Percentiles rank a stretch among this genome's conserved stretches.
phyloP scores from a whole-genome alignment of 371 early-diverging fungal species.

The Phascolomyces articulosus region DNA sequence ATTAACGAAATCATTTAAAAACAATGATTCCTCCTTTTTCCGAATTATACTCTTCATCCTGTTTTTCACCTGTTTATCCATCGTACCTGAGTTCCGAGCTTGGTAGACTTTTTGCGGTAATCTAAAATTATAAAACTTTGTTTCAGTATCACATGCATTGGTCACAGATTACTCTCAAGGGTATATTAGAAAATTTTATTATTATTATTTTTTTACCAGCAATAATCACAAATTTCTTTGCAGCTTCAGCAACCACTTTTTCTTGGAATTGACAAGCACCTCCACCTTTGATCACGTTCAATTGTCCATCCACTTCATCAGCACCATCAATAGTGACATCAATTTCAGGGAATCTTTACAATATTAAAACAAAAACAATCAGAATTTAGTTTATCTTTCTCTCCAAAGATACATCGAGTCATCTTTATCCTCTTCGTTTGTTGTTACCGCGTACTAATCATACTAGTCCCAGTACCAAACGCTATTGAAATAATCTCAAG shows the following conservation, averaged over 20 bases:
- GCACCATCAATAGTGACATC: slow-evolving; percentile 94
- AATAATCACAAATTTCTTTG: slow-evolving; percentile 84
- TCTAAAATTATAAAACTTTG: slow-evolving; percentile 42
- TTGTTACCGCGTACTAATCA: too few species aligned
- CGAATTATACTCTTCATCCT: neutral
- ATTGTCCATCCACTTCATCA: slow-evolving; percentile 83
- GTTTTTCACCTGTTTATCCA: neutral
- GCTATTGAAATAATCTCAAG: too few species aligned
- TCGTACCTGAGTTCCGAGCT: slow-evolving; percentile 74
- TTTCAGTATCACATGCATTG: slow-evolving; percentile 3
- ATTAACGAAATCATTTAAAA: neutral
- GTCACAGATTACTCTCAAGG: too few species aligned
- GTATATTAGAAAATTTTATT: neutral
- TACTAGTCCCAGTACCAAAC: too few species aligned
- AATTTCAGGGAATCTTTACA: slow-evolving; percentile 63
- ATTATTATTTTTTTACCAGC: slow-evolving; percentile 52
- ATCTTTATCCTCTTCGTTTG: too few species aligned
- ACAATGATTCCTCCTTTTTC: too few species aligned
- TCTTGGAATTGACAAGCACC: slow-evolving; percentile 94
- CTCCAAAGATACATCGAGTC: too few species aligned
- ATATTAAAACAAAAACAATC: too few species aligned
- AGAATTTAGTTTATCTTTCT: neutral
- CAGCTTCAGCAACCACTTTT: slow-evolving; percentile 85
- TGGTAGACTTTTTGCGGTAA: slow-evolving; percentile 78
- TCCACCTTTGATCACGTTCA: slow-evolving; percentile 94